Evolutionary conservation across 2,329 filamentous ascomycete genomes (phyloP).

Genomic region (Magnaporthiopsis poae): DNA sequence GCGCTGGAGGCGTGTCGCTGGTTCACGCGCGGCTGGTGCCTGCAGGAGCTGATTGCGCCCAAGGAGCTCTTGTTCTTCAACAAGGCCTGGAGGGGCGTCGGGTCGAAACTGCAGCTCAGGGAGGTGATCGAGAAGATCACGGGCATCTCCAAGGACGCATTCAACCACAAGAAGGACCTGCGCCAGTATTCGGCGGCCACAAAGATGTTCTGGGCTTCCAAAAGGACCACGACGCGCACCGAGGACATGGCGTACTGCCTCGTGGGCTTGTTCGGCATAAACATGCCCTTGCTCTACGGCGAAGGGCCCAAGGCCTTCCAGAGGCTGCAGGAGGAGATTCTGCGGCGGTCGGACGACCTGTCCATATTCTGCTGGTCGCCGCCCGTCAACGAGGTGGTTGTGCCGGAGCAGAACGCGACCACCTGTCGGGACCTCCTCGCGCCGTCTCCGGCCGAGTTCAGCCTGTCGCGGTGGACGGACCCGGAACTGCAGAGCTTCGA

Average conservation of each 20-base stretch:
- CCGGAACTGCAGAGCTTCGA: not conserved
- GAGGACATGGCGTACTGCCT: constrained; percentile 15
- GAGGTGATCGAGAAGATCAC: constrained; percentile 9
- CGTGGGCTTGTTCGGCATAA: constrained; percentile 14
- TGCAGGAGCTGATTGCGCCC: constrained; percentile 4
- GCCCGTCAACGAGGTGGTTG: not conserved
- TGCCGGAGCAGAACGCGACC: not conserved
- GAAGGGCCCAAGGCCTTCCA: constrained; percentile 14
- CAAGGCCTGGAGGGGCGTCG: not conserved
- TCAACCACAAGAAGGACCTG: constrained; percentile 4
- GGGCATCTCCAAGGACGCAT: constrained; percentile 7
- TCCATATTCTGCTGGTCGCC: constrained; percentile 3
- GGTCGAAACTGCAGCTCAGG: constrained; percentile 3
- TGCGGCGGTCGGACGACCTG: constrained; percentile 9
- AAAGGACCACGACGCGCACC: constrained; percentile 11
- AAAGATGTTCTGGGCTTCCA: constrained; percentile 15
- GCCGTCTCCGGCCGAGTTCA: not conserved
- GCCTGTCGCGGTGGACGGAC: not conserved
- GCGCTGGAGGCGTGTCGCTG: not conserved
- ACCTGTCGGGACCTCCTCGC: not conserved
- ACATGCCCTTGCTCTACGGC: constrained; percentile 15
- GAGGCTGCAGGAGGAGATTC: constrained; percentile 14
- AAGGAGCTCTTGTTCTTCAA: not conserved
- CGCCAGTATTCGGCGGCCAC: constrained; percentile 7
- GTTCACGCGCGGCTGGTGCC: constrained; percentile 4